phyloP scores from a whole-genome alignment of 2,329 filamentous ascomycete species.

The Neoascochyta sp. region DNA sequence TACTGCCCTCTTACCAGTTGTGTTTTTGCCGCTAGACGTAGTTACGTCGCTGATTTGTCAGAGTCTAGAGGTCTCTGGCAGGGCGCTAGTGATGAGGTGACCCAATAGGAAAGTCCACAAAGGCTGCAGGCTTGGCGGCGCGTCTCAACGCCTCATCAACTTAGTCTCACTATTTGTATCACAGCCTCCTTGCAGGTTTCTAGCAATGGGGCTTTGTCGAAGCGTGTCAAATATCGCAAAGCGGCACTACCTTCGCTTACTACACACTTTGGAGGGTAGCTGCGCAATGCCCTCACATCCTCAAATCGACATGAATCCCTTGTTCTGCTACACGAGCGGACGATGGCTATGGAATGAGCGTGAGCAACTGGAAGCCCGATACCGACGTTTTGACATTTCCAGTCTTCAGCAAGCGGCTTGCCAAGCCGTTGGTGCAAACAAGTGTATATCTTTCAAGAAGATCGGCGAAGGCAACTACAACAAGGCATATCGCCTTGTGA shows the following conservation, averaged over 20 bases:
- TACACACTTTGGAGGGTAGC: constrained; percentile 7
- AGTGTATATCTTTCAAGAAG: constrained; percentile 10
- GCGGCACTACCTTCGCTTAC: constrained; percentile 7
- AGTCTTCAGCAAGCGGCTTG: constrained; percentile 9
- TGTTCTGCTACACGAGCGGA: constrained; percentile 16
- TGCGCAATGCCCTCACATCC: constrained; percentile 4
- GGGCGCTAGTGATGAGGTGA: constrained; percentile 1
- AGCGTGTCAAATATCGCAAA: constrained; percentile 10
- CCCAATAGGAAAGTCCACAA: constrained; percentile 1
- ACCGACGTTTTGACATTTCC: constrained; percentile 11
- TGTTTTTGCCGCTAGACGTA: constrained; percentile 1
- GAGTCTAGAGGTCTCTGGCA: constrained; percentile 1
- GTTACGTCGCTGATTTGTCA: constrained; percentile 1
- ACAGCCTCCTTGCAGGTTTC: constrained; percentile 3
- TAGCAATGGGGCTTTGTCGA: constrained; percentile 6
- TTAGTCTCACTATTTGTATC: constrained; percentile 4
- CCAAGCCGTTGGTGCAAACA: constrained; percentile 5
- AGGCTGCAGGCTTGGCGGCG: constrained; percentile 1
- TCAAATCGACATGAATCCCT: constrained; percentile 8
- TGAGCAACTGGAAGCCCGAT: constrained; percentile 13
- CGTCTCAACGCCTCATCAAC: constrained; percentile 2
- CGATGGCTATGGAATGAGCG: constrained; percentile 19
- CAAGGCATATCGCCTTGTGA: constrained; percentile 17
- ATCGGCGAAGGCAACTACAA: constrained; percentile 32
- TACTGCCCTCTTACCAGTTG: constrained; percentile 1